Evolutionary conservation across 768 basidiomycete species (phyloP), one percentile per base, ranked within the genome.

Genomic region (Boletus fagicola): DNA sequence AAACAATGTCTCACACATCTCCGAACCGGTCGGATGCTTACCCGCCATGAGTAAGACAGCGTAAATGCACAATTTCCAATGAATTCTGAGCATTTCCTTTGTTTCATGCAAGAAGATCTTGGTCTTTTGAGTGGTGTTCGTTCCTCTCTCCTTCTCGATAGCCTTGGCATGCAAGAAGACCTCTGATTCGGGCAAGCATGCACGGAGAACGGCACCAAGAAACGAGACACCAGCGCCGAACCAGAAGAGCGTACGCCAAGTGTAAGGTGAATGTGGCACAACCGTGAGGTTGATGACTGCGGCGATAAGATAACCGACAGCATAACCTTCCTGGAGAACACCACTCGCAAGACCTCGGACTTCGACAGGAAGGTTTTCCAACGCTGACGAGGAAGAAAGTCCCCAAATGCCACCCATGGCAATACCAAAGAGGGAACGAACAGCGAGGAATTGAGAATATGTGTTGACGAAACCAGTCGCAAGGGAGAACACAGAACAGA

Each of bases 341-440:
- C 95, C 95, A 22, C 85, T 87, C 3, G 86, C 87, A 2, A 97
- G 74, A 22, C 96, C 96, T 69, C 95, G 89, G 16, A 85, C 80
- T 65, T 91, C 88, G 31, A 90, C 85, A 0, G 94, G 94, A 11
- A 96, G 79, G 68, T 91, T 94, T 71, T 97, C 94, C 38, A 97
- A 85, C 0, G 90, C 86, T 0, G 90, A 94, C 0, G 91, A 80
- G 1, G 90, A 78, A 0, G 92, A 82, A 31, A 93, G 76, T 18
- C 93, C 92, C 92, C 94, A 96, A 46, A 96, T 81, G 0, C 91
- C 91, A 35, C 92, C 91, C 91, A 94, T 92, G 1, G 85, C 87
- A 50, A 94, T 82, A 58, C 92, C 92, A 68, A 94, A 95, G 44
- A 97, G 78, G 2, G 86, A 82, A 7, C 94, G 82, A 6, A 93